These are phyloP conservation scores for Fagopyrum esculentum DNA, from an alignment of 148 eudicot species.

Conservation along the genomic window DNA sequence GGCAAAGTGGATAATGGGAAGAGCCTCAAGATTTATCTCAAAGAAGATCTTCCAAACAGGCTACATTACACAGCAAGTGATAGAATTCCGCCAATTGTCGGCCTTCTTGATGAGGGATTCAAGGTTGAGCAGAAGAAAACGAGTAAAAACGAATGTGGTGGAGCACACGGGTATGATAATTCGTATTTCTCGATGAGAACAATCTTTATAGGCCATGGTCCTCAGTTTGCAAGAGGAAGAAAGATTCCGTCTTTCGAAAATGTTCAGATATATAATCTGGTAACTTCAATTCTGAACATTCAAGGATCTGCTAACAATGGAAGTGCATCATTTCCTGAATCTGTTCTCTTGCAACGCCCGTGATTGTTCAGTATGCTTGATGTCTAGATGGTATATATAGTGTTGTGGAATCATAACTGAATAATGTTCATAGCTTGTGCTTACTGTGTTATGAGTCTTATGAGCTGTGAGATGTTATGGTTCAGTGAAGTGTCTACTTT, in stretches of 20 bases:
- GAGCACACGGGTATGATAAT: slow-evolving; percentile 92
- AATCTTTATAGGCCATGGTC: slow-evolving; percentile 74
- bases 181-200: slow-evolving; percentile 90
- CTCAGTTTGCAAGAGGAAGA: slow-evolving; percentile 51
- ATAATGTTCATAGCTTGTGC: slow-evolving; percentile 3
- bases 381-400: neutral
- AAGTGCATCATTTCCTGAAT: slow-evolving; percentile 38
- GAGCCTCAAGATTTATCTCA: slow-evolving; percentile 54
- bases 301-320: slow-evolving; percentile 80
- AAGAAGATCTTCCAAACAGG: slow-evolving; percentile 73
- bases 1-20: slow-evolving; percentile 65
- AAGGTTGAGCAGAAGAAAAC: slow-evolving; percentile 63
- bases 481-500: neutral
- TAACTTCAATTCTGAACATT: slow-evolving; percentile 57
- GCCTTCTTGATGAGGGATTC: slow-evolving; percentile 64
- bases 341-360: slow-evolving; percentile 43
- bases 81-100: slow-evolving; percentile 74
- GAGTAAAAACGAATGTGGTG: slow-evolving; percentile 68
- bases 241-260: slow-evolving; percentile 86
- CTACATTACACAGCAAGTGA: slow-evolving; percentile 65
- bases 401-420: neutral
- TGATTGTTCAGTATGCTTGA: slow-evolving; percentile 14
- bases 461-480: neutral
- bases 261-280: slow-evolving; percentile 73
- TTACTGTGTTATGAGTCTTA: neutral